Conservation (phyloP, 2,329 filamentous ascomycete genomes). For the Mycosphaerella arachidis region DNA sequence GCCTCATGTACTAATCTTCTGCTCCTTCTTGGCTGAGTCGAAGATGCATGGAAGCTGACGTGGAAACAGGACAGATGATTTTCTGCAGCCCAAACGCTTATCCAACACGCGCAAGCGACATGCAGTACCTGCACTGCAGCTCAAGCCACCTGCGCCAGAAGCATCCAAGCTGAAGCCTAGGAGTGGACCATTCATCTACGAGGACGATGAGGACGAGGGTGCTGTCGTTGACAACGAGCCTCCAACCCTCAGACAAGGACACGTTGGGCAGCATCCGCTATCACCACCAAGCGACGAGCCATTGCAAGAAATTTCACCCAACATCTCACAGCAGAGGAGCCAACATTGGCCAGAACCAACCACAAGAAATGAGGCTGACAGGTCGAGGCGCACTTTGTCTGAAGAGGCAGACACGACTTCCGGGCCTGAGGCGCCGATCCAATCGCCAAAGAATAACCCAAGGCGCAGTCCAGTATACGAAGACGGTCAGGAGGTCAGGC, state of each 20-base stretch:
- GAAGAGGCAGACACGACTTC: not conserved
- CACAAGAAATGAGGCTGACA: not conserved
- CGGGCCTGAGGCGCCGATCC: conserved; percentile 1
- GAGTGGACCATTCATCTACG: conserved; percentile 26
- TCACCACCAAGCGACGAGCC: conserved; percentile 13
- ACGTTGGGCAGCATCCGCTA: not conserved
- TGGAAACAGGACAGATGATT: conserved; percentile 13
- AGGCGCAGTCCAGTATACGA: conserved; percentile 10
- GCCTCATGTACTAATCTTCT: not conserved
- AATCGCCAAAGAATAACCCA: conserved; percentile 5
- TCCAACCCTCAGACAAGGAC: not conserved
- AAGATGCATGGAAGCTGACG: conserved; percentile 10
- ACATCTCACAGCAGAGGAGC: conserved; percentile 17
- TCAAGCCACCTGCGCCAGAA: conserved; percentile 16
- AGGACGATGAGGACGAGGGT: conserved; percentile 25
- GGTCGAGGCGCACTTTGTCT: too few species aligned
- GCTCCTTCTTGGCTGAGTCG: not conserved
- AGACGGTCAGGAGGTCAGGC: conserved; percentile 5
- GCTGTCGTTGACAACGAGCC: conserved; percentile 1
- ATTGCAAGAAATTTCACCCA: conserved; percentile 29
- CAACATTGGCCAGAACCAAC: not conserved
- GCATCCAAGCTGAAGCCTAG: conserved; percentile 3
- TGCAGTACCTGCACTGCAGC: conserved; percentile 27
- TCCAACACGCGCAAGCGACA: conserved; percentile 30
- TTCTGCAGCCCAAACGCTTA: conserved; percentile 24